Evolutionary conservation across 2,329 filamentous ascomycete species (phyloP).

Genomic region (Fusarium nurragi): DNA sequence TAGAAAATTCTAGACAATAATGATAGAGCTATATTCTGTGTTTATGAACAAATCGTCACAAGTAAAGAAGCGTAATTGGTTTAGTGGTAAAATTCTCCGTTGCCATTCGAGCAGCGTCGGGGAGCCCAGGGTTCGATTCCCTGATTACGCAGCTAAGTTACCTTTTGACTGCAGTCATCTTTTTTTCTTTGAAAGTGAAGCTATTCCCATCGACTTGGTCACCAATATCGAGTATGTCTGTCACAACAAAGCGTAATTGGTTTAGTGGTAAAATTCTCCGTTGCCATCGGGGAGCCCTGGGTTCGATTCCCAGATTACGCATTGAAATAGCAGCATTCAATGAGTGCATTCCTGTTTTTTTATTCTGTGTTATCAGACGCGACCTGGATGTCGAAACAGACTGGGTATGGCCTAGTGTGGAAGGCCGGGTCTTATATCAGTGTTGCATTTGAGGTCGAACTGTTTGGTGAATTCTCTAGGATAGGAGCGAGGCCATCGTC

Average conservation of each 20-base stretch:
- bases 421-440: no score
- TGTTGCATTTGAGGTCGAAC: no score
- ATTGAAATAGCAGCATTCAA: no score
- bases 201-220: background rate
- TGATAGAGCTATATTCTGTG: no score
- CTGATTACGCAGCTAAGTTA: background rate
- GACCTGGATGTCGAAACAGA: no score
- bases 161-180: background rate
- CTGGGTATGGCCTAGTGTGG: no score
- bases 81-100: background rate
- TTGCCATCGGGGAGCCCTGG: background rate
- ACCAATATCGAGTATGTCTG: background rate
- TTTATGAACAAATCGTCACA: no score
- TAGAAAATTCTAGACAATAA: no score
- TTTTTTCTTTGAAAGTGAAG: background rate
- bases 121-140: background rate
- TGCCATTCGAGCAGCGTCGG: background rate
- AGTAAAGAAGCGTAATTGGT: background rate
- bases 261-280: conserved; percentile 1
- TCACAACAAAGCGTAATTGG: background rate
- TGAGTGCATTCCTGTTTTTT: no score
- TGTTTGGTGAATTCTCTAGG: no score
- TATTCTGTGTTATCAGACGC: no score
- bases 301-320: background rate
- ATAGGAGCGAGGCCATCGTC: no score